These are phyloP conservation scores for Solanum infundibuliforme DNA, from an alignment of 257 asterid genomes.

Conservation along the genomic window DNA sequence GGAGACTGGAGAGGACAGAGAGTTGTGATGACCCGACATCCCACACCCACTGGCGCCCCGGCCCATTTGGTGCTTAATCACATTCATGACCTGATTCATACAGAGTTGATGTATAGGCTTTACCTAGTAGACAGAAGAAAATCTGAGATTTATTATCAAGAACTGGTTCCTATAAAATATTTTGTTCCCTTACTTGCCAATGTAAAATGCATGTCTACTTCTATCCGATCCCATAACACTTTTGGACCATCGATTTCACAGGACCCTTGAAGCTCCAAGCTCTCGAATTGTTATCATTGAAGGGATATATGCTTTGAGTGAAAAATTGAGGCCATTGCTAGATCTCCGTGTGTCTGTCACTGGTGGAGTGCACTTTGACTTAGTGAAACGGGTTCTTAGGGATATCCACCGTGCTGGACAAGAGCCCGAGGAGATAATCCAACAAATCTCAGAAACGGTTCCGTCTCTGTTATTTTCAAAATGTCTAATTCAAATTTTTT, in stretches of 20 bases:
- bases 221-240: background rate
- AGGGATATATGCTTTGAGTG: slow-evolving; percentile 97
- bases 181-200: background rate
- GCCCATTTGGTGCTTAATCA: background rate
- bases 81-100: background rate
- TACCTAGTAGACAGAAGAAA: background rate
- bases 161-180: background rate
- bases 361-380: slow-evolving; percentile 99
- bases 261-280: slow-evolving; percentile 87
- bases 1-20: background rate
- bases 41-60: background rate
- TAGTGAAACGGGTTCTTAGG: slow-evolving; percentile 89
- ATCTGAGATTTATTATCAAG: background rate
- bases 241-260: slow-evolving; percentile 19
- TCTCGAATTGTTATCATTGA: slow-evolving; percentile 82
- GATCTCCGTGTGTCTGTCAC: slow-evolving; percentile 98
- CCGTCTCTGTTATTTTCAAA: background rate
- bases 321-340: slow-evolving; percentile 66
- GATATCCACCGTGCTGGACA: slow-evolving; percentile 99
- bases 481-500: background rate
- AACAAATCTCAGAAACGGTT: slow-evolving; percentile 96
- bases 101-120: background rate
- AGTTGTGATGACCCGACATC: background rate
- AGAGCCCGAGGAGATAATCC: slow-evolving; percentile 98
- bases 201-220: background rate